A percentile compares a stretch with the other conserved stretches of the same genome.
These are phyloP conservation scores for Hemileccinum rubropunctum DNA, from an alignment of 768 basidiomycete species.

Conservation along the genomic window DNA sequence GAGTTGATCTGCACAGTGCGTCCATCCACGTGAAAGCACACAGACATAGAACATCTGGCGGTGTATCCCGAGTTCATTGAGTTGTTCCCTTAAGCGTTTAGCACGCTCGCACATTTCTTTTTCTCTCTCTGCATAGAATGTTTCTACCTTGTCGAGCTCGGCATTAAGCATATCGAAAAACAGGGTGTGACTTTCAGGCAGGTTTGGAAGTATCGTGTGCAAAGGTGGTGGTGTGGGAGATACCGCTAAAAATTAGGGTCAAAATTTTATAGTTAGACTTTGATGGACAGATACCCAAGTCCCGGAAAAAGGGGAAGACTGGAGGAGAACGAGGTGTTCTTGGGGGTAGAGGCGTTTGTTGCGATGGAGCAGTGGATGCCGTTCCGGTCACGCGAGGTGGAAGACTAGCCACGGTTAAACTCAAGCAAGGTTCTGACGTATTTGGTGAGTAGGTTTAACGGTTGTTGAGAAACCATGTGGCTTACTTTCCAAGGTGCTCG, in stretches of 20 bases:
- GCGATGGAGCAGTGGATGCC: constrained; percentile 13
- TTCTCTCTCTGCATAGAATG: constrained; percentile 75
- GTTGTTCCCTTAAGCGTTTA: constrained; percentile 56
- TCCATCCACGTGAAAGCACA: neutral
- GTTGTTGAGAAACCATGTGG: neutral
- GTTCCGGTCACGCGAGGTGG: constrained; percentile 6
- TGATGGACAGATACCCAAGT: constrained; percentile 6
- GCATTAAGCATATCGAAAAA: constrained; percentile 77
- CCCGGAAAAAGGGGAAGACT: constrained; percentile 15
- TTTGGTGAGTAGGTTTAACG: neutral
- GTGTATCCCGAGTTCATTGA: constrained; percentile 72
- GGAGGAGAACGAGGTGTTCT: constrained; percentile 8
- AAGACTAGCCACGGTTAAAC: constrained; percentile 6
- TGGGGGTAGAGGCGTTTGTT: constrained; percentile 10
- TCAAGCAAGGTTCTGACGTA: constrained; percentile 14
- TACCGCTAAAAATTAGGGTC: neutral
- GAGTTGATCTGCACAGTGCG: neutral
- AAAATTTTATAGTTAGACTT: neutral
- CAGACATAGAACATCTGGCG: constrained; percentile 54
- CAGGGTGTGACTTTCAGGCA: constrained; percentile 56
- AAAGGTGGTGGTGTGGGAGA: constrained; percentile 35
- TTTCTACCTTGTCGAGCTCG: constrained; percentile 82
- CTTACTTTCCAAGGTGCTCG: constrained; percentile 10
- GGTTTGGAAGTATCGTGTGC: constrained; percentile 45
- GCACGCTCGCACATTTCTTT: constrained; percentile 52